A percentile compares a stretch with the other conserved stretches of the same genome.
Evolutionary conservation across 2,329 filamentous ascomycete species (phyloP).

Genomic region (Cordyceps farinosa): DNA sequence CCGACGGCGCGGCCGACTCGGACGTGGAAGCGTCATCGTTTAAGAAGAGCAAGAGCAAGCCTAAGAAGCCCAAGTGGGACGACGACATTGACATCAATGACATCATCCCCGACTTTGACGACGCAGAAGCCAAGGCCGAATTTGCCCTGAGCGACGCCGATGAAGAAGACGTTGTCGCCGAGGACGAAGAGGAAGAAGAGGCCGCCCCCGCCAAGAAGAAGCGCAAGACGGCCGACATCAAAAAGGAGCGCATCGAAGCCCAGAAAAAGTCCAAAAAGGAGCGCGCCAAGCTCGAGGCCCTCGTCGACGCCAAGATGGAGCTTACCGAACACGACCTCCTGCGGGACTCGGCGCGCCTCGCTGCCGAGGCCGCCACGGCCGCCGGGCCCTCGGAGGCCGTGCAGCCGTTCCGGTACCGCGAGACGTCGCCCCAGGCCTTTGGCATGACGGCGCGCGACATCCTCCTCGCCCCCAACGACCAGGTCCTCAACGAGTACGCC

Average conservation of each 20-base stretch:
- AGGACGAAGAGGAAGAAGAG: constrained; percentile 37
- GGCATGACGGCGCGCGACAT: constrained; percentile 89
- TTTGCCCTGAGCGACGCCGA: constrained; percentile 51
- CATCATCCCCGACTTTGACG: constrained; percentile 80
- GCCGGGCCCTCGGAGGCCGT: neutral
- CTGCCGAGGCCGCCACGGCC: constrained; percentile 20
- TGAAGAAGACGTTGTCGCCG: constrained; percentile 36
- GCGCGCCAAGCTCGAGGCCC: constrained; percentile 75
- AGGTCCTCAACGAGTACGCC: constrained; percentile 81
- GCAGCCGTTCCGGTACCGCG: constrained; percentile 78
- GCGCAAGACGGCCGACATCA: constrained; percentile 58
- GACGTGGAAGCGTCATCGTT: constrained; percentile 58
- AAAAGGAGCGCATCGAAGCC: constrained; percentile 53
- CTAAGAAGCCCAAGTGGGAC: constrained; percentile 73
- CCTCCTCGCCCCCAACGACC: constrained; percentile 79
- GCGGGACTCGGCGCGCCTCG: constrained; percentile 41
- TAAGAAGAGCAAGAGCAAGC: constrained; percentile 40
- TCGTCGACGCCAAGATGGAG: constrained; percentile 78
- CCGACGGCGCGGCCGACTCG: constrained; percentile 61
- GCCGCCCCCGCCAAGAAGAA: constrained; percentile 50
- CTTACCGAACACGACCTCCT: constrained; percentile 64
- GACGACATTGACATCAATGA: constrained; percentile 98
- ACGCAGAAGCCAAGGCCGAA: constrained; percentile 51
- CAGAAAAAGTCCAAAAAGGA: constrained; percentile 76
- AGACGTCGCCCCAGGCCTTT: constrained; percentile 86